These are phyloP conservation scores for Apiospora saccharicola DNA, from an alignment of 2,329 filamentous ascomycete species.

Conservation along the genomic window DNA sequence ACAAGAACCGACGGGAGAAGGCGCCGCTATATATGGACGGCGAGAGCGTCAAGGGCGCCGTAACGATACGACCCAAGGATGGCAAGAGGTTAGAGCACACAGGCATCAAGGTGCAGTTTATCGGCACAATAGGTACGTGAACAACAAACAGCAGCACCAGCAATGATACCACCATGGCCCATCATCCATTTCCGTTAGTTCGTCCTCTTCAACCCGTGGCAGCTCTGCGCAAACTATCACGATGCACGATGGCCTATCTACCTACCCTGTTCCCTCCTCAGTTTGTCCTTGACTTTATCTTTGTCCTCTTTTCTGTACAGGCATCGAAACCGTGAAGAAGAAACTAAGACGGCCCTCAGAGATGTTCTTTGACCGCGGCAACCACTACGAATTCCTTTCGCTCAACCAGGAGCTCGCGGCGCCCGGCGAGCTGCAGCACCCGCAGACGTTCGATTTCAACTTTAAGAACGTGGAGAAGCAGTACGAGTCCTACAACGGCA, in stretches of 20 bases:
- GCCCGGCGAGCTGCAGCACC: slow-evolving; percentile 96
- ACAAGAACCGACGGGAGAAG: slow-evolving; percentile 97
- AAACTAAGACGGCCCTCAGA: slow-evolving; percentile 62
- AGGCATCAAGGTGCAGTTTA: slow-evolving; percentile 99
- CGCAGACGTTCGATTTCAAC: slow-evolving; percentile 98
- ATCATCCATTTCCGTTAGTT: background rate
- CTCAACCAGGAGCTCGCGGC: slow-evolving; percentile 96
- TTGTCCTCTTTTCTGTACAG: slow-evolving; percentile 26
- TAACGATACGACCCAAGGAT: slow-evolving; percentile 96
- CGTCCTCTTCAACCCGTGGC: background rate
- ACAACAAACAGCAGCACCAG: slow-evolving; percentile 7
- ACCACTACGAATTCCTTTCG: slow-evolving; percentile 98
- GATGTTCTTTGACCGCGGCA: slow-evolving; percentile 99
- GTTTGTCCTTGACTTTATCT: slow-evolving; percentile 24
- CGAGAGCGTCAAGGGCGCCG: slow-evolving; percentile 95
- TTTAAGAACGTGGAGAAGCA: slow-evolving; percentile 99
- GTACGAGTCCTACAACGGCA: slow-evolving; percentile 99
- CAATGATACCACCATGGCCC: slow-evolving; percentile 22
- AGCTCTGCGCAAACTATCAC: background rate
- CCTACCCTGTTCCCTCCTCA: slow-evolving; percentile 6
- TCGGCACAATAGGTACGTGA: slow-evolving; percentile 87
- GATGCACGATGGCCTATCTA: background rate
- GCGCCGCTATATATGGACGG: slow-evolving; percentile 97
- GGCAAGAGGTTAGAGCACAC: slow-evolving; percentile 98
- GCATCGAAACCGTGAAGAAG: slow-evolving; percentile 24